Conservation (phyloP, 2,329 filamentous ascomycete genomes). For the Penicillium psychrosexuale region DNA sequence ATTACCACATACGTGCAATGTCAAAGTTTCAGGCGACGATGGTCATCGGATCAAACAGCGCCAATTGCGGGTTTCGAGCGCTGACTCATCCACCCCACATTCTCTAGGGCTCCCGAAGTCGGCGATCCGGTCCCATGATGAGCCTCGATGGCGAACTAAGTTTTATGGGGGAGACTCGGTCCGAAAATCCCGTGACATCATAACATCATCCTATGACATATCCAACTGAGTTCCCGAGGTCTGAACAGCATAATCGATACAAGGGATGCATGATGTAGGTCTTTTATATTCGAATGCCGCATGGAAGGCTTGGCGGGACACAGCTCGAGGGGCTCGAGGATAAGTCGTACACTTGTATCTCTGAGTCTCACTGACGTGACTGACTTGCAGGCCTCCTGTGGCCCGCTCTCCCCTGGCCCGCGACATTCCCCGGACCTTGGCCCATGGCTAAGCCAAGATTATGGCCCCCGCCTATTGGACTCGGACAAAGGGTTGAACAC, state of each 20-base stretch:
- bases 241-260: not conserved
- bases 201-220: not conserved
- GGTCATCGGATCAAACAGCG: not conserved
- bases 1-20: not conserved
- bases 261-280: not conserved
- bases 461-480: not conserved
- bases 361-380: not conserved
- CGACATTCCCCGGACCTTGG: conserved; percentile 3
- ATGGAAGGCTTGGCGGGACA: too few relatives aligned
- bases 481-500: conserved; percentile 10
- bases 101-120: not conserved
- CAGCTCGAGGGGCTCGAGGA: not conserved
- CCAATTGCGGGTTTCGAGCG: not conserved
- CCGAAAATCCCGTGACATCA: conserved; percentile 1
- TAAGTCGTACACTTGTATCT: not conserved
- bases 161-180: not conserved
- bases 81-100: conserved; percentile 3
- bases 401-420: conserved; percentile 8
- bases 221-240: not conserved
- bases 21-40: not conserved
- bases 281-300: not conserved
- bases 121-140: not conserved
- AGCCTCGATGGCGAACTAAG: not conserved
- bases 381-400: conserved; percentile 1
- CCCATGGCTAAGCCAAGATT: not conserved